Conservation (phyloP, 441 rosid genomes). For the Viola pubescens region DNA sequence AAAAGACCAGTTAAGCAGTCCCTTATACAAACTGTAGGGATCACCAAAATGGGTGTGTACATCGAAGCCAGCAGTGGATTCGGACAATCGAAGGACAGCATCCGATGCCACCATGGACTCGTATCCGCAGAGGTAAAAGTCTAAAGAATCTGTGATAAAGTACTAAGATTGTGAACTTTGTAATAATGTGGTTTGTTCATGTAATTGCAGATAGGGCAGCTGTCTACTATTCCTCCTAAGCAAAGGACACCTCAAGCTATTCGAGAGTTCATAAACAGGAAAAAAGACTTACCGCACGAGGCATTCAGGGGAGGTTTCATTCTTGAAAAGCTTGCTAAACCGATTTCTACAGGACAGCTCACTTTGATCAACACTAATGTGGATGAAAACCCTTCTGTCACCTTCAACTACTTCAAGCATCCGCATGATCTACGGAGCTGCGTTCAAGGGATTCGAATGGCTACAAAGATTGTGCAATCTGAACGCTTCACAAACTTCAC, state of each 20-base stretch:
- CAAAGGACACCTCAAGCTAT: constrained; percentile 63
- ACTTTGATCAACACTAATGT: constrained; percentile 54
- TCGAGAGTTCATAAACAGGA: constrained; percentile 42
- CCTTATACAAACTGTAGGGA: constrained; percentile 84
- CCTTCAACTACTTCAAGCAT: constrained; percentile 83
- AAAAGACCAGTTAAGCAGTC: constrained; percentile 52
- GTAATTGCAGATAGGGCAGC: constrained; percentile 62
- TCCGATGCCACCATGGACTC: constrained; percentile 75
- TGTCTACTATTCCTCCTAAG: constrained; percentile 63
- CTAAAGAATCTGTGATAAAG: neutral
- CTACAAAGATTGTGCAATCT: constrained; percentile 54
- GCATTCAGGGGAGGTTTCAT: constrained; percentile 91
- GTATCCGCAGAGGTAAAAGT: constrained; percentile 67
- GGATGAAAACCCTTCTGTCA: constrained; percentile 74
- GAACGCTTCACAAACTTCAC: constrained; percentile 55
- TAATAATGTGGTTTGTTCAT: neutral
- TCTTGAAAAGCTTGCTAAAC: constrained; percentile 69
- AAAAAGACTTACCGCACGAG: constrained; percentile 56
- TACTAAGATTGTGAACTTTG: neutral
- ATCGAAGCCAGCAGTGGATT: constrained; percentile 93
- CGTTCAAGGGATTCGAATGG: constrained; percentile 60
- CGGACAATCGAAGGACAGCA: constrained; percentile 69
- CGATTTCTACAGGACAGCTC: constrained; percentile 67
- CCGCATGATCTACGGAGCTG: constrained; percentile 67
- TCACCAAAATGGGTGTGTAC: constrained; percentile 77